phyloP scores from a whole-genome alignment of 2,329 filamentous ascomycete genomes.

The Cercospora sp. region DNA sequence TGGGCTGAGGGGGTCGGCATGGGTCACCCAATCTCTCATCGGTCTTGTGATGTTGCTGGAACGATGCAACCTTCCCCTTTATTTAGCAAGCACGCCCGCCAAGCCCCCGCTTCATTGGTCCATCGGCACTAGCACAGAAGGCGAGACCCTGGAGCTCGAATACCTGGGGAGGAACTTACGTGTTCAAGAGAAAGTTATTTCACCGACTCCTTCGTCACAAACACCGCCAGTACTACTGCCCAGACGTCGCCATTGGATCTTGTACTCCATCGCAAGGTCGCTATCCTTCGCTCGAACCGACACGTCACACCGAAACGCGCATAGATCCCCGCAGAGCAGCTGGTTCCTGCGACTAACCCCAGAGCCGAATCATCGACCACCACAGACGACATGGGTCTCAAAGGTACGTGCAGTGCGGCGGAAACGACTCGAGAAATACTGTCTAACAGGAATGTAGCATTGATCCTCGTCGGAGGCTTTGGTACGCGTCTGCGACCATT shows the following conservation, averaged over 20 bases:
- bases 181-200: constrained; percentile 10
- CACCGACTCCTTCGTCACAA: neutral
- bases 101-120: neutral
- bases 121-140: neutral
- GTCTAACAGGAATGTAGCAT: constrained; percentile 58
- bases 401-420: constrained; percentile 22
- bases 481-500: constrained; percentile 96
- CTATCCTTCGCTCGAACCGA: constrained; percentile 17
- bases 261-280: constrained; percentile 40
- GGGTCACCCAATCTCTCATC: neutral
- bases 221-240: neutral
- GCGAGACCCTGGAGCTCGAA: constrained; percentile 4
- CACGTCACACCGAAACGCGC: constrained; percentile 5
- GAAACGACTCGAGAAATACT: constrained; percentile 17
- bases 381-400: constrained; percentile 26
- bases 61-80: neutral
- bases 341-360: constrained; percentile 17
- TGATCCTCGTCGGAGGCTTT: constrained; percentile 99
- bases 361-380: constrained; percentile 13
- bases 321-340: constrained; percentile 15
- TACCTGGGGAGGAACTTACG: constrained; percentile 7
- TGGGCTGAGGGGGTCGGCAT: neutral
- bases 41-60: neutral
- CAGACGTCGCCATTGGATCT: constrained; percentile 20
- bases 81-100: neutral